Evolutionary conservation across 2,329 filamentous ascomycete species (phyloP).

Genomic region (Penicillium sclerotiorum): DNA sequence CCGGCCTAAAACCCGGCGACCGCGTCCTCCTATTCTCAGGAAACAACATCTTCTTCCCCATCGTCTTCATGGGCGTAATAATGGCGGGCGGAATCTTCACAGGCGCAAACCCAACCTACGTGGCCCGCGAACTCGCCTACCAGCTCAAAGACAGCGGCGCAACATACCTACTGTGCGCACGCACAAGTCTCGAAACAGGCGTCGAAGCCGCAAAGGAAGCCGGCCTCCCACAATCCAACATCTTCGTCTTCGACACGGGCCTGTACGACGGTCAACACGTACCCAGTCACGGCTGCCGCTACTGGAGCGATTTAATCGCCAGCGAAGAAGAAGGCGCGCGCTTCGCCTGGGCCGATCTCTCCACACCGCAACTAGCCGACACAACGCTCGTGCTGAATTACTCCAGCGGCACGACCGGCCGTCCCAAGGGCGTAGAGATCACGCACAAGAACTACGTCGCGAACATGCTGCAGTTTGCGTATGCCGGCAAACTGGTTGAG

Average conservation of each 20-base stretch:
- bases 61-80: constrained; percentile 70
- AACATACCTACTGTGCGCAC: constrained; percentile 63
- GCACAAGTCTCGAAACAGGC: constrained; percentile 62
- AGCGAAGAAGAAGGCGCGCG: constrained; percentile 53
- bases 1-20: constrained; percentile 68
- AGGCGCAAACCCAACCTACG: constrained; percentile 71
- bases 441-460: constrained; percentile 76
- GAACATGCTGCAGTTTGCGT: constrained; percentile 66
- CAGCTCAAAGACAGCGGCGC: constrained; percentile 74
- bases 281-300: constrained; percentile 49
- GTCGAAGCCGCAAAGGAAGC: constrained; percentile 65
- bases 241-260: constrained; percentile 69
- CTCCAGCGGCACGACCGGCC: constrained; percentile 71
- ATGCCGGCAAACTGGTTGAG: constrained; percentile 49
- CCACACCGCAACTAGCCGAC: constrained; percentile 44
- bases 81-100: constrained; percentile 81
- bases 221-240: constrained; percentile 55
- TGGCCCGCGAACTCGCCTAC: constrained; percentile 71
- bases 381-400: constrained; percentile 71
- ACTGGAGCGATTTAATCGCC: constrained; percentile 67
- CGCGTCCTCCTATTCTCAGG: constrained; percentile 73
- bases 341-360: constrained; percentile 62
- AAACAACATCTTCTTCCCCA: constrained; percentile 73
- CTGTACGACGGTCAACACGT: constrained; percentile 49
- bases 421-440: constrained; percentile 82